A percentile compares a stretch with the other conserved stretches of the same genome.
Evolutionary conservation across 106 monocot genomes (phyloP).

Genomic region (Dendrobium officinale): DNA sequence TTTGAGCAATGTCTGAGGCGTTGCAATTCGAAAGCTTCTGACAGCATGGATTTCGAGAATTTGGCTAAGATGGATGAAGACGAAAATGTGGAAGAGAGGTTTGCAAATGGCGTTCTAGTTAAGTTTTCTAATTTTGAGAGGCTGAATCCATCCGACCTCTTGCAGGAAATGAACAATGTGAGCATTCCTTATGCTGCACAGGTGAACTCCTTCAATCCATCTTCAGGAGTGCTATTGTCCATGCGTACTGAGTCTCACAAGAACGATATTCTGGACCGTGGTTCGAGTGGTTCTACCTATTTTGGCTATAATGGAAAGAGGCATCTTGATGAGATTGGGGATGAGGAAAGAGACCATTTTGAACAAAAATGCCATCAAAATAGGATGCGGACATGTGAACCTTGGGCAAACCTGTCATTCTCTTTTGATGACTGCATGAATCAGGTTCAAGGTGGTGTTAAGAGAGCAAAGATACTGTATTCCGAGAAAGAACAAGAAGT

Average conservation of each 20-base stretch:
- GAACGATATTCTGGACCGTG: constrained; percentile 11
- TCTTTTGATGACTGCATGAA: constrained; percentile 31
- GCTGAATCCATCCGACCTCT: constrained; percentile 50
- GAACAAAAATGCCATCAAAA: constrained; percentile 24
- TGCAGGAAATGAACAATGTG: constrained; percentile 39
- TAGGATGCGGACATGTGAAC: constrained; percentile 21
- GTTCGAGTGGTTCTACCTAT: constrained; percentile 5
- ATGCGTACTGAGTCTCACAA: constrained; percentile 21
- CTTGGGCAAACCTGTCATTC: constrained; percentile 15
- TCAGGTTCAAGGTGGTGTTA: constrained; percentile 21
- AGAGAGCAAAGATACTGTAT: constrained; percentile 30
- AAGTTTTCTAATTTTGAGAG: constrained; percentile 54
- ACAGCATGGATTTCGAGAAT: constrained; percentile 34
- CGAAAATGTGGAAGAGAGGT: constrained; percentile 29
- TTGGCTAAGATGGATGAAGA: constrained; percentile 20
- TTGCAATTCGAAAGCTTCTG: constrained; percentile 17
- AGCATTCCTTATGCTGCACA: constrained; percentile 29
- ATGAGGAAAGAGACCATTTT: constrained; percentile 5
- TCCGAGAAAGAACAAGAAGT: constrained; percentile 55
- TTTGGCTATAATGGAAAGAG: constrained; percentile 32
- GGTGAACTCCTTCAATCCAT: constrained; percentile 23
- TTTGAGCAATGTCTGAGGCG: constrained; percentile 16
- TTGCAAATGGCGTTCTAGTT: constrained; percentile 9
- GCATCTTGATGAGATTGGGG: constrained; percentile 24
- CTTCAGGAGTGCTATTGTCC: constrained; percentile 33